phyloP scores from a whole-genome alignment of 257 asterid species.

The Solanum infundibuliforme region DNA sequence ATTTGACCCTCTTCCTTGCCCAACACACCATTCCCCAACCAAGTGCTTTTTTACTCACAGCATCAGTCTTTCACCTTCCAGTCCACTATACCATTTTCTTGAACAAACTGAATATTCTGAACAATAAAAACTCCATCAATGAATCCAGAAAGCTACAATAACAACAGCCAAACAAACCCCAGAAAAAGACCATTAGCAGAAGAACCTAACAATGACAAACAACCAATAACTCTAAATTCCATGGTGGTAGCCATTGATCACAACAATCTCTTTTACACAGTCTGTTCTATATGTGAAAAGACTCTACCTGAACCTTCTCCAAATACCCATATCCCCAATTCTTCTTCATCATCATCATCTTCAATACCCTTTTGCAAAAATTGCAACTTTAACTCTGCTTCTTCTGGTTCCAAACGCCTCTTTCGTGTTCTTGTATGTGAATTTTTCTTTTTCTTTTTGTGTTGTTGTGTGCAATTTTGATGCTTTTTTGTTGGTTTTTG shows the following conservation, averaged over 20 bases:
- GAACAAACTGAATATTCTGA: not conserved
- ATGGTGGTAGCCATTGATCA: conserved; percentile 61
- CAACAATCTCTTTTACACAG: conserved; percentile 40
- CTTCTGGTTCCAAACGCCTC: conserved; percentile 44
- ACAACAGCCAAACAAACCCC: conserved; percentile 5
- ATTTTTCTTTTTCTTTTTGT: not conserved
- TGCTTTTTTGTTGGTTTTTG: not conserved
- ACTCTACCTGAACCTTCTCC: conserved; percentile 34
- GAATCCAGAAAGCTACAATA: not conserved
- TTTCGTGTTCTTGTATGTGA: conserved; percentile 68
- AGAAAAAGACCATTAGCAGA: conserved; percentile 35
- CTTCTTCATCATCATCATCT: not conserved
- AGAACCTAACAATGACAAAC: conserved; percentile 28
- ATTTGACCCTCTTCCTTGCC: not conserved
- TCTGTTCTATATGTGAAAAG: conserved; percentile 60
- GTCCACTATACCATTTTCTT: not conserved
- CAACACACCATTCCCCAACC: not conserved
- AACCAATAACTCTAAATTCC: conserved; percentile 37
- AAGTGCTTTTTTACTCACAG: not conserved
- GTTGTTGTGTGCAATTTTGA: not conserved
- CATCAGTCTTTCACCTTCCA: not conserved
- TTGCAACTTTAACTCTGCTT: conserved; percentile 34
- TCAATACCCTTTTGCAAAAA: conserved; percentile 23
- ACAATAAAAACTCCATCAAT: not conserved
- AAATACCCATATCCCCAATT: not conserved